Evolutionary conservation across 2,329 filamentous ascomycete genomes (phyloP).

Genomic region (Xylaria sp.): DNA sequence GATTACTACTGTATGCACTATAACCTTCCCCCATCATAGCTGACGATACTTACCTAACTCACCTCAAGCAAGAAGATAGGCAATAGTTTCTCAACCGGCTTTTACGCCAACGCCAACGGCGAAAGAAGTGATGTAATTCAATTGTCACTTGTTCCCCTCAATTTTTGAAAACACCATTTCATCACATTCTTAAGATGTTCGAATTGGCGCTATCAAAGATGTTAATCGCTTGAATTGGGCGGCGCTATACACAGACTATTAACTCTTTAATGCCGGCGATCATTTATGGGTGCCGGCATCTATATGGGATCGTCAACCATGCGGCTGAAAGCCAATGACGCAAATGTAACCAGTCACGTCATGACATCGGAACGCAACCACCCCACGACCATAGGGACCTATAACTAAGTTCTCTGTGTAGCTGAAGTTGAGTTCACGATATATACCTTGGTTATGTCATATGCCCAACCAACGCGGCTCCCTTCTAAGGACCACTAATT

Average conservation of each 20-base stretch:
- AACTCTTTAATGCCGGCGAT: not conserved
- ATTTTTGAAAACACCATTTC: not conserved
- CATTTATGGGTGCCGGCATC: not conserved
- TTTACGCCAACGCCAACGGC: too few species aligned
- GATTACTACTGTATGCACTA: constrained; percentile 5
- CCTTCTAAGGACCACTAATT: not conserved
- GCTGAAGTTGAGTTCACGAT: not conserved
- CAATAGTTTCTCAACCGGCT: too few species aligned
- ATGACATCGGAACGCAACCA: constrained; percentile 12
- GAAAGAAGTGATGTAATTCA: constrained; percentile 20
- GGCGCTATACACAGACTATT: not conserved
- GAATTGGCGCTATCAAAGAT: not conserved
- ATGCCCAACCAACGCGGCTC: not conserved
- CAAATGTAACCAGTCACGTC: constrained; percentile 16
- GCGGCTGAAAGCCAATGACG: constrained; percentile 26
- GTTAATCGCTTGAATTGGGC: not conserved
- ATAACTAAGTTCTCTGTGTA: not conserved
- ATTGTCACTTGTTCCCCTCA: not conserved
- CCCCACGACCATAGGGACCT: not conserved
- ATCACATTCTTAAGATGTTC: not conserved
- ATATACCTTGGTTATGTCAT: constrained; percentile 8
- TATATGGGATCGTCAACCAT: not conserved
- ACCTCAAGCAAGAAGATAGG: constrained; percentile 1
- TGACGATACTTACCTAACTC: not conserved
- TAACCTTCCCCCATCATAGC: not conserved